Conservation (phyloP, 352 stramenopile species). For the Phytophthora pluvialis region DNA sequence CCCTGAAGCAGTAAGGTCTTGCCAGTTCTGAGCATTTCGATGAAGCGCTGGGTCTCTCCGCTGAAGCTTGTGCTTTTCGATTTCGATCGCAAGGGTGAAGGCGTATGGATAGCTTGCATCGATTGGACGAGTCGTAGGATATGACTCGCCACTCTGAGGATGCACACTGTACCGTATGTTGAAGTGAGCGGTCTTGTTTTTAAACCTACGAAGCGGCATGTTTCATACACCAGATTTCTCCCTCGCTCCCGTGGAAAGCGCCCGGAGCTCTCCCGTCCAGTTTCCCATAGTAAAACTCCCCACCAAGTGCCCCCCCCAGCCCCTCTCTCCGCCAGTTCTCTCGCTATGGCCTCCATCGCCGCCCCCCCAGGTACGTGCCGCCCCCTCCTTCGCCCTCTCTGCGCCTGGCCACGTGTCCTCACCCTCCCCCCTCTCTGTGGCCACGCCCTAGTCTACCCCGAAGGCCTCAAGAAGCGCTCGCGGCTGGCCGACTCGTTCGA, state of each 20-base stretch:
- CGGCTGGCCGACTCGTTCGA: conserved; percentile 69
- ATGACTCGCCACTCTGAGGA: too few relatives aligned
- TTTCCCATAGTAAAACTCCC: conserved; percentile 27
- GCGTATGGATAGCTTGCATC: too few relatives aligned
- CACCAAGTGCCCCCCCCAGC: not conserved
- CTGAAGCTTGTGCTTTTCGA: too few relatives aligned
- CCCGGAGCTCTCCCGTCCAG: not conserved
- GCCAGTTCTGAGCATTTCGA: too few relatives aligned
- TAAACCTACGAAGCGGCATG: not conserved
- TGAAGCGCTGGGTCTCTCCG: too few relatives aligned
- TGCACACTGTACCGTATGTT: too few relatives aligned
- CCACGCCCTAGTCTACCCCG: conserved; percentile 42
- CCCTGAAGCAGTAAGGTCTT: too few relatives aligned
- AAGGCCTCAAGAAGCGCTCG: conserved; percentile 81
- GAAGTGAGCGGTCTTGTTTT: not conserved
- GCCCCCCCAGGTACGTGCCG: conserved; percentile 53
- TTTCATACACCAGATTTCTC: not conserved
- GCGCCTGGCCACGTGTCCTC: not conserved
- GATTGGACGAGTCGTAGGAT: too few relatives aligned
- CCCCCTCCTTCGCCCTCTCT: not conserved
- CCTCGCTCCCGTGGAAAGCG: not conserved
- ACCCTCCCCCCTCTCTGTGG: not conserved
- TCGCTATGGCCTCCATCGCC: conserved; percentile 74
- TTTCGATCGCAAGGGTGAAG: too few relatives aligned
- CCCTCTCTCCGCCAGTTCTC: not conserved